phyloP scores from a whole-genome alignment of 768 basidiomycete species.

The Cyclocybe aegerita region DNA sequence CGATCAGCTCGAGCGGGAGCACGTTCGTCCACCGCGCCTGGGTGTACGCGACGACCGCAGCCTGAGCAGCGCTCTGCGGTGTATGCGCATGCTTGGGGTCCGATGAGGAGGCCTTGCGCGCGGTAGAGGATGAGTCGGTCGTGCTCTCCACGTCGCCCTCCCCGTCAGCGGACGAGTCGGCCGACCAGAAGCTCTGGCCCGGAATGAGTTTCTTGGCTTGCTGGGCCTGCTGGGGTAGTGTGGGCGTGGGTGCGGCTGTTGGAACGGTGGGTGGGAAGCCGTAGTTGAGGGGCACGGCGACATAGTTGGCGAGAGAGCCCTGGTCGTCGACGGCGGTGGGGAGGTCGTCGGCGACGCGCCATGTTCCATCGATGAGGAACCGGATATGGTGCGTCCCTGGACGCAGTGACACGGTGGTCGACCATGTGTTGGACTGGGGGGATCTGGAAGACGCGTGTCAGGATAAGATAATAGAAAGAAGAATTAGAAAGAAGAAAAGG shows the following conservation, averaged over 20 bases:
- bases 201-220: slow-evolving; percentile 18
- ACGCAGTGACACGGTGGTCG: slow-evolving; percentile 50
- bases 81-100: slow-evolving; percentile 7
- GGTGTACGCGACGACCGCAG: slow-evolving; percentile 13
- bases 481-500: slow-evolving; percentile 7
- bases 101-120: slow-evolving; percentile 1
- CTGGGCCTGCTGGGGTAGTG: slow-evolving; percentile 10
- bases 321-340: slow-evolving; percentile 92
- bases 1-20: slow-evolving; percentile 75
- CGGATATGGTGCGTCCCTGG: slow-evolving; percentile 94
- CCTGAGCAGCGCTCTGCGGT: slow-evolving; percentile 2
- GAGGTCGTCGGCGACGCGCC: slow-evolving; percentile 72
- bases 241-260: slow-evolving; percentile 23
- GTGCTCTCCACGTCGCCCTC: slow-evolving; percentile 22
- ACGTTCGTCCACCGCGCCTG: slow-evolving; percentile 67
- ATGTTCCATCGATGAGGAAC: slow-evolving; percentile 91
- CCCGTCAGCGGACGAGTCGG: slow-evolving; percentile 35
- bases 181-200: slow-evolving; percentile 43
- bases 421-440: slow-evolving; percentile 29
- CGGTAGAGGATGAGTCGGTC: slow-evolving; percentile 2
- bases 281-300: slow-evolving; percentile 55
- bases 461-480: slow-evolving; percentile 4
- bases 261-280: slow-evolving; percentile 17
- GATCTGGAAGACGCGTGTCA: slow-evolving; percentile 20
- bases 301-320: slow-evolving; percentile 92